Base-by-base conservation (phyloP, 805 yeast species). In the Cephaloascus fragrans region DNA sequence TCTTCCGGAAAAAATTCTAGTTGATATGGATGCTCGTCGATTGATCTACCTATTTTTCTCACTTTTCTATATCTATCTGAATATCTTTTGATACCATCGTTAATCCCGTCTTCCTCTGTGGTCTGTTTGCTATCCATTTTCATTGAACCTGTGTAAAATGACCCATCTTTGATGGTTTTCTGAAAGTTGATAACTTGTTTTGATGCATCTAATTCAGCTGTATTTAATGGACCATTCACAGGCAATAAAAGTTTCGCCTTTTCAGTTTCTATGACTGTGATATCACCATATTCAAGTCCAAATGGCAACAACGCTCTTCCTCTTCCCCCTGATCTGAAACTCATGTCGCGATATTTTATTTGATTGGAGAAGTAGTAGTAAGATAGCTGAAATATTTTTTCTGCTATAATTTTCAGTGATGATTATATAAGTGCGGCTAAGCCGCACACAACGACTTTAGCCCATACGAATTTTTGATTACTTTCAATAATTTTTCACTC, bases 1-100 rank as follows among this genome's bases (percentile, higher is more conserved):
- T 89, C 97, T 15, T 67, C 70, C 1, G 97, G 96, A 52, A 87
- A 83, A 45, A 84, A 69, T 39, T 74, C 77, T 6, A 76, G 50
- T 40, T 73, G 71, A 54, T 80, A 85, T 2, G 95, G 94, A 59
- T 83, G 88, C 39, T 83, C 88, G 44, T 79, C 82, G 6, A 82
- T 73, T 2, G 89, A 78, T 38, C 80, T 71, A 1, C 87, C 86
- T 14, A 80, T 72, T 50, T 73, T 77, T 40, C 84, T 72, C 48
- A 76, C 77, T 54, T 81, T 81, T 46, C 80, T 64, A 58, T 84
- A 89, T 54, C 69, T 70, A 57, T 89, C 97, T 2, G 94, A 77
- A 53, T 86, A 86, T 49, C 97, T 70, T 52, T 80, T 75, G 34
- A 89, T 72, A 2, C 90, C 88, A 53, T 85, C 95, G 39, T 68